phyloP scores from a whole-genome alignment of 2,329 filamentous ascomycete genomes.

The Periconia sp. region DNA sequence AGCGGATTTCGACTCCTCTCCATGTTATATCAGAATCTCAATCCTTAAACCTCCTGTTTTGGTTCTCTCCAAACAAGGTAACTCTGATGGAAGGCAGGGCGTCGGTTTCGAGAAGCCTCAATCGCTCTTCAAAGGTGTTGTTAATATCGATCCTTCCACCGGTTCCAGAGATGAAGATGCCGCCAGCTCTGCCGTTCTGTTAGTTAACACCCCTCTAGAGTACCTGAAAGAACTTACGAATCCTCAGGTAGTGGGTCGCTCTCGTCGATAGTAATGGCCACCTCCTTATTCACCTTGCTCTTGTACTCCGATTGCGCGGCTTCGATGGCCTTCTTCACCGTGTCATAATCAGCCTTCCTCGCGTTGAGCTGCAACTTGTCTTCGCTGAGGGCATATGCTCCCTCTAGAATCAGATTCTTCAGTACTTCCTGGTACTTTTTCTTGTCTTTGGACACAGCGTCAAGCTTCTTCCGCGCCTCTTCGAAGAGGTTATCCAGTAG shows the following conservation, averaged over 20 bases:
- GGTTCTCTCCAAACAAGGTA: conserved; percentile 91
- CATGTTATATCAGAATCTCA: conserved; percentile 55
- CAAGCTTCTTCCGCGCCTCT: conserved; percentile 74
- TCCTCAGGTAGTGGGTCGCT: conserved; percentile 78
- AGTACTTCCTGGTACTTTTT: conserved; percentile 76
- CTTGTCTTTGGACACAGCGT: conserved; percentile 70
- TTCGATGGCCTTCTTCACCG: conserved; percentile 78
- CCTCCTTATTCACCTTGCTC: conserved; percentile 73
- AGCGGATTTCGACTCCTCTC: not conserved
- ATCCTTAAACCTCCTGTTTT: conserved; percentile 94
- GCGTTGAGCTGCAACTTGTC: conserved; percentile 74
- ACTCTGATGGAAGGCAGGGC: conserved; percentile 84
- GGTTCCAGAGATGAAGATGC: conserved; percentile 79
- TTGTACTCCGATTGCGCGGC: conserved; percentile 84
- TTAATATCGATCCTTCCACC: conserved; percentile 96
- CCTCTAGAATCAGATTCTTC: conserved; percentile 85
- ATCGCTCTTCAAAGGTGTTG: conserved; percentile 94
- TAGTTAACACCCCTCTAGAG: conserved; percentile 9
- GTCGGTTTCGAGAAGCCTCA: conserved; percentile 82
- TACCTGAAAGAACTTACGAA: conserved; percentile 67
- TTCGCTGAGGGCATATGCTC: conserved; percentile 87
- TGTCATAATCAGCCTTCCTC: conserved; percentile 77
- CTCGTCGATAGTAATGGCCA: conserved; percentile 76
- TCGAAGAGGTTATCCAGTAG: conserved; percentile 91
- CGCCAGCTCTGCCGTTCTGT: conserved; percentile 72